Conservation (phyloP, 2,329 filamentous ascomycete species). For the Colletotrichum sp. region DNA sequence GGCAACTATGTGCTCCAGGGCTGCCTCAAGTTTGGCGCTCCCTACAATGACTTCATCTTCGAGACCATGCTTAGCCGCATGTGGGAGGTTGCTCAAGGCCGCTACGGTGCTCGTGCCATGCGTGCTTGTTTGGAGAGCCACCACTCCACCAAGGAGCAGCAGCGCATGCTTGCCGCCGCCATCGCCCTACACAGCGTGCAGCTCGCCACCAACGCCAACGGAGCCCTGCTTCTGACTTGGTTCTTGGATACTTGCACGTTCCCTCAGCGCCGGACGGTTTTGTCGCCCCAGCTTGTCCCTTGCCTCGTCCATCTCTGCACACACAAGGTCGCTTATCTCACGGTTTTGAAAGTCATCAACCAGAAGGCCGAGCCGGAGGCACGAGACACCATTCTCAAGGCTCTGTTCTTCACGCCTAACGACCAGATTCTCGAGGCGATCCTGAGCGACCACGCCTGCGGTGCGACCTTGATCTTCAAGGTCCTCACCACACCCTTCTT, state of each 20-base stretch:
- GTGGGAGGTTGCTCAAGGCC: conserved; percentile 91
- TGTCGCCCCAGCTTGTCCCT: conserved; percentile 90
- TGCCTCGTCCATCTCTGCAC: conserved; percentile 95
- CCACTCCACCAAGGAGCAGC: conserved; percentile 92
- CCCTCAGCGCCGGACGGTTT: conserved; percentile 85
- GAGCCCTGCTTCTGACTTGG: conserved; percentile 93
- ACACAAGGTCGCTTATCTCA: conserved; percentile 97
- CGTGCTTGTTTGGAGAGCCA: conserved; percentile 96
- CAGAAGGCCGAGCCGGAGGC: conserved; percentile 95
- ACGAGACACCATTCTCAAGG: conserved; percentile 85
- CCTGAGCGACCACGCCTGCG: conserved; percentile 87
- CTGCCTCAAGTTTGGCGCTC: conserved; percentile 87
- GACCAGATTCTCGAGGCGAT: conserved; percentile 90
- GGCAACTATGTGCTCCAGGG: conserved; percentile 98
- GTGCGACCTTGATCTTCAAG: conserved; percentile 97
- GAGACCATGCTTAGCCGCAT: conserved; percentile 94
- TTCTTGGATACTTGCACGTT: conserved; percentile 98
- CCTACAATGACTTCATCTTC: conserved; percentile 96
- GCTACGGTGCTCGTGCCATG: conserved; percentile 96
- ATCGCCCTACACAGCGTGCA: conserved; percentile 98
- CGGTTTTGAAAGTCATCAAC: conserved; percentile 97
- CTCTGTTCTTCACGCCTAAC: conserved; percentile 89
- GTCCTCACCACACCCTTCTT: conserved; percentile 97
- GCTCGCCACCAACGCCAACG: conserved; percentile 94
- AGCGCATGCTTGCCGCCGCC: conserved; percentile 89